Base-by-base conservation (phyloP, 768 basidiomycete genomes). In the Rhodosporidiobolus odoratus region DNA sequence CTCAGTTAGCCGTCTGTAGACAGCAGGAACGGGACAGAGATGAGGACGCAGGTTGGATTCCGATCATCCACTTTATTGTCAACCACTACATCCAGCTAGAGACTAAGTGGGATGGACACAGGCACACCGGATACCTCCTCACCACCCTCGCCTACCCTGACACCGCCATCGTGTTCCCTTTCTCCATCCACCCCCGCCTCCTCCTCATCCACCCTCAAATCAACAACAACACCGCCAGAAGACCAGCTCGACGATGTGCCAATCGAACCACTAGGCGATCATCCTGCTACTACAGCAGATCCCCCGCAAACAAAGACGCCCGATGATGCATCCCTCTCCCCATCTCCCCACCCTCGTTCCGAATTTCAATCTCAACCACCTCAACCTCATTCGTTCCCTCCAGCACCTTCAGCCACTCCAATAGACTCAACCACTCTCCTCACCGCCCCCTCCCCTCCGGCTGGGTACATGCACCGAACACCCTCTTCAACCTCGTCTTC, bases 21-120 rank as follows among this genome's bases (percentile, higher is more conserved):
- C 38, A 89, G 69, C 78, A 91, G 90, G 77, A 85, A 77, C 12
- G 66, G 43, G 43, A 45, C n/a, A n/a, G n/a, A n/a, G n/a, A n/a
- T n/a, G n/a, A n/a, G n/a, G n/a, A n/a, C n/a, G n/a, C n/a, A n/a
- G n/a, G n/a, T n/a, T n/a, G n/a, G n/a, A n/a, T n/a, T n/a, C n/a
- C n/a, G n/a, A n/a, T n/a, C n/a, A n/a, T n/a, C n/a, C n/a, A n/a
- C n/a, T n/a, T n/a, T n/a, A n/a, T n/a, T n/a, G n/a, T n/a, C n/a
- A n/a, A n/a, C n/a, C n/a, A n/a, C n/a, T n/a, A n/a, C n/a, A n/a
- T n/a, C n/a, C n/a, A n/a, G n/a, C n/a, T n/a, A n/a, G n/a, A n/a
- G n/a, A n/a, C n/a, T n/a, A n/a, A n/a, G n/a, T n/a, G n/a, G n/a
- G n/a, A n/a, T n/a, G n/a, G n/a, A n/a, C n/a, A n/a, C n/a, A n/a